phyloP scores from a whole-genome alignment of 176 grass and related monocot genomes.

The maize (Zea mays) region Zm-B73-REFERENCE-NAM-5.0 NC_050103.1:15736501-15737000 shows the following conservation, averaged over 20 bases:
- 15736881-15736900: slow-evolving; percentile 86
- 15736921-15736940: slow-evolving; percentile 93
- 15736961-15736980: slow-evolving; percentile 96
- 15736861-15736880: slow-evolving; percentile 13
- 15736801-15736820: slow-evolving; percentile 41
- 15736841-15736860: slow-evolving; percentile 6
- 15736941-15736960: slow-evolving; percentile 92
- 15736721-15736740: too few species aligned
- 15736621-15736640: too few species aligned
- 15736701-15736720: too few species aligned
- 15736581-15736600: too few species aligned
- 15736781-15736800: slow-evolving; percentile 91
- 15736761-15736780: slow-evolving; percentile 90
- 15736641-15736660: too few species aligned
- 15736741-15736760: slow-evolving; percentile 93
- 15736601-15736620: too few species aligned
- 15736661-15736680: too few species aligned
- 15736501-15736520: too few species aligned
- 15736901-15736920: slow-evolving; percentile 87
- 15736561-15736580: too few species aligned
- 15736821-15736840: slow-evolving; percentile 7
- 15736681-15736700: too few species aligned
- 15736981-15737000: slow-evolving; percentile 16
- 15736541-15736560: too few species aligned
- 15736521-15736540: too few species aligned